Conservation (phyloP, 1,284 basidiomycete species). For the Fomitopsis schrenkii region DNA sequence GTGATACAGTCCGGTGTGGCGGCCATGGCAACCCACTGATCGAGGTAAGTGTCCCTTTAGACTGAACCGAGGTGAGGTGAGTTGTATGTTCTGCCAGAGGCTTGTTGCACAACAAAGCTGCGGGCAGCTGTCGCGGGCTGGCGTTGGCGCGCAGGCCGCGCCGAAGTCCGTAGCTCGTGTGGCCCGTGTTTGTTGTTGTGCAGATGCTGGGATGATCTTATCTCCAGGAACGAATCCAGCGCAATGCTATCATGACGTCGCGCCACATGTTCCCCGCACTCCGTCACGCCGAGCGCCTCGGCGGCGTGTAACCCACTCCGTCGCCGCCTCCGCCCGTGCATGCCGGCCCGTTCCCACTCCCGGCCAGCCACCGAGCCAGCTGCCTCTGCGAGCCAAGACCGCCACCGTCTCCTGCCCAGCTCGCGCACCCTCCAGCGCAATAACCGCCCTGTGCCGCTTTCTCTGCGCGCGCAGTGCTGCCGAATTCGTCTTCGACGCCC, state of each 20-base stretch:
- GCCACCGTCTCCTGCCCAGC: too few relatives aligned
- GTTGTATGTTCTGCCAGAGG: not conserved
- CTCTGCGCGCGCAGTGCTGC: not conserved
- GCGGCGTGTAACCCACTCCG: not conserved
- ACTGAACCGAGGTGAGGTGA: not conserved
- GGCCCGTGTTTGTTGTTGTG: not conserved
- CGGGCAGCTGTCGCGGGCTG: too few relatives aligned
- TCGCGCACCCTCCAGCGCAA: not conserved
- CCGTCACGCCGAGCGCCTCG: not conserved
- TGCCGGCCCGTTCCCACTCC: not conserved
- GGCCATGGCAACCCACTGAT: not conserved
- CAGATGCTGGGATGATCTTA: conserved; percentile 3
- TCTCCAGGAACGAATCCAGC: conserved; percentile 7
- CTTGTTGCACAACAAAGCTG: not conserved
- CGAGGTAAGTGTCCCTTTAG: not conserved
- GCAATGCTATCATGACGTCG: conserved; percentile 14
- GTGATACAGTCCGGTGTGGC: not conserved
- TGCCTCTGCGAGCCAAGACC: too few relatives aligned
- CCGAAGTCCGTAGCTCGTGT: not conserved
- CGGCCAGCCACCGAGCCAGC: too few relatives aligned
- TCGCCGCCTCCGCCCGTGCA: not conserved
- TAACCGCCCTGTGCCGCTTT: too few relatives aligned
- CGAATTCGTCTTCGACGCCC: not conserved
- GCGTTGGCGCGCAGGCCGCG: not conserved
- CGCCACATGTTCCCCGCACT: conserved; percentile 10